phyloP scores from a whole-genome alignment of 371 early-diverging fungal species.

The Rhizopus delemar region DNA sequence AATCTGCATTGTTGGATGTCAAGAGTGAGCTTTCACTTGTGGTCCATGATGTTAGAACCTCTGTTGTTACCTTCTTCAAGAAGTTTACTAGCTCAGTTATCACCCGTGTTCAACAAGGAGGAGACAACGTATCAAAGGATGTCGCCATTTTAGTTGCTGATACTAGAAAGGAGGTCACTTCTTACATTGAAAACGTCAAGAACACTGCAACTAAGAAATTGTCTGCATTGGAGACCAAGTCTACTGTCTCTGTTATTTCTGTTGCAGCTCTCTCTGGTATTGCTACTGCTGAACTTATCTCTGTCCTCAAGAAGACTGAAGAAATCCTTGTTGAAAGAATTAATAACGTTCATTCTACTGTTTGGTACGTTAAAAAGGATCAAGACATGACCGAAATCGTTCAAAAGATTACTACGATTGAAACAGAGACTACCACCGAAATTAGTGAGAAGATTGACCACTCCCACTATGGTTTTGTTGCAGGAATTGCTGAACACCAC shows the following conservation, averaged over 20 bases:
- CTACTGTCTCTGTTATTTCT: slow-evolving; percentile 20
- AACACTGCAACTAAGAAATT: slow-evolving; percentile 26
- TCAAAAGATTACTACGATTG: slow-evolving; percentile 15
- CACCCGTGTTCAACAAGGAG: slow-evolving; percentile 24
- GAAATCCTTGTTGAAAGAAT: slow-evolving; percentile 20
- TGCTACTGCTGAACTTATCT: slow-evolving; percentile 29
- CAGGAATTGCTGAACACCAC: slow-evolving; percentile 17
- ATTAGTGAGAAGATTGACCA: slow-evolving; percentile 28
- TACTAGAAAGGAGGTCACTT: slow-evolving; percentile 21
- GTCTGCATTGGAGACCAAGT: slow-evolving; percentile 30
- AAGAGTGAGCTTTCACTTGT: slow-evolving; percentile 25
- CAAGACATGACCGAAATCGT: slow-evolving; percentile 21
- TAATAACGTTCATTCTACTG: slow-evolving; percentile 26
- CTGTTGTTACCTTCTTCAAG: slow-evolving; percentile 28
- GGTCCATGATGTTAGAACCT: slow-evolving; percentile 19
- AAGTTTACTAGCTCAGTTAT: slow-evolving; percentile 23
- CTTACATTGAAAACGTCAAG: slow-evolving; percentile 20
- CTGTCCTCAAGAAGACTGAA: slow-evolving; percentile 23
- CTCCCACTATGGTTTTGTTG: slow-evolving; percentile 18
- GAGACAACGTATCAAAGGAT: slow-evolving; percentile 30
- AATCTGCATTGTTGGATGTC: slow-evolving; percentile 28
- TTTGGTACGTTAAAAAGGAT: slow-evolving; percentile 25
- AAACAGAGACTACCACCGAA: slow-evolving; percentile 23
- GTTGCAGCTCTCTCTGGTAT: slow-evolving; percentile 27
- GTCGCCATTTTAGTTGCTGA: slow-evolving; percentile 25